Conservation (phyloP, 31 red algal species). For the Pterothamnion heteromorphum region DNA sequence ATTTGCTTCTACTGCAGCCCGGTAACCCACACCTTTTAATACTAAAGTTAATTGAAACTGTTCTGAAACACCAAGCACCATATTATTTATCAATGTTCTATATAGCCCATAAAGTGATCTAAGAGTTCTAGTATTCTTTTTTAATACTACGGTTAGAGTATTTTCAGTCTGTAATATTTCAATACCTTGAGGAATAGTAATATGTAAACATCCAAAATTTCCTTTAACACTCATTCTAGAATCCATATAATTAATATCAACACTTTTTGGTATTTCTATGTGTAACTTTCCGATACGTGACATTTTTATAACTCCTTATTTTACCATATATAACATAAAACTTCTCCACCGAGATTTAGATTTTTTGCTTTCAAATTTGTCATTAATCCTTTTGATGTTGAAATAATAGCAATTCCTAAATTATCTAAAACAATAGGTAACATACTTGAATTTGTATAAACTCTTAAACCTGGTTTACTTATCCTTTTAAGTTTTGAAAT, state of each 20-base stretch:
- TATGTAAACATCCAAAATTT: not conserved
- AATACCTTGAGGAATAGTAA: not conserved
- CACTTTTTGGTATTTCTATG: not conserved
- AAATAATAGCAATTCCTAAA: not conserved
- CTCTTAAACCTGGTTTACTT: not conserved
- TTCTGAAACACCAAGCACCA: not conserved
- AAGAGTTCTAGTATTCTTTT: not conserved
- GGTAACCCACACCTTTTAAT: conserved; percentile 6
- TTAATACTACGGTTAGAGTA: not conserved
- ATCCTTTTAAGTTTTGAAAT: not conserved
- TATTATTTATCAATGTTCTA: not conserved
- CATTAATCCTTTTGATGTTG: not conserved
- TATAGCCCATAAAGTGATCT: not conserved
- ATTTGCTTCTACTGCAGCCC: not conserved
- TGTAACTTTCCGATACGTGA: conserved; percentile 32
- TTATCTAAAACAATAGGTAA: not conserved
- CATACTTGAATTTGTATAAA: not conserved
- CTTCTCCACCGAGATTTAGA: not conserved
- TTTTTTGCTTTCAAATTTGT: not conserved
- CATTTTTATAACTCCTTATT: conserved; percentile 38
- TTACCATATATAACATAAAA: not conserved
- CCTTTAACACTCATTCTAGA: not conserved
- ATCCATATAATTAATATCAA: not conserved
- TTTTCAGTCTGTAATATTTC: not conserved
- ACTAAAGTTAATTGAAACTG: not conserved